phyloP scores from a whole-genome alignment of 208 protist genomes.

The Tritrichomonas musculus region DNA sequence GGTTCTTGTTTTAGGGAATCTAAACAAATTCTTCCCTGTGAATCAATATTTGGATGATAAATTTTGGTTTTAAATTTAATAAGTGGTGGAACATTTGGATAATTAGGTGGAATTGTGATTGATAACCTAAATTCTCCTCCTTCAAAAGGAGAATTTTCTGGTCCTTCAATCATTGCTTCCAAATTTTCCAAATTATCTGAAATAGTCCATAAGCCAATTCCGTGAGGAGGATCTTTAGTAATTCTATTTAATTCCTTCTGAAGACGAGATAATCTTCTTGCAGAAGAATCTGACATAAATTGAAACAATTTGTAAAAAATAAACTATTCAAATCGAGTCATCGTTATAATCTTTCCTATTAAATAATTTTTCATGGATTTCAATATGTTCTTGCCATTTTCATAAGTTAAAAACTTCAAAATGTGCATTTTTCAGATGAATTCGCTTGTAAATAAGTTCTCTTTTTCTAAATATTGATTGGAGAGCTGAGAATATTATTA shows the following conservation, averaged over 20 bases:
- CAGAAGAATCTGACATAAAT: too few relatives aligned
- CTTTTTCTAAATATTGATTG: too few relatives aligned
- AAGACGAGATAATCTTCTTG: background rate
- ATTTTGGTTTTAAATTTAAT: conserved; percentile 33
- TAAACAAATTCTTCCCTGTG: conserved; percentile 12
- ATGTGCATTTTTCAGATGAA: too few relatives aligned
- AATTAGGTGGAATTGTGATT: conserved; percentile 54
- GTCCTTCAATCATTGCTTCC: conserved; percentile 44
- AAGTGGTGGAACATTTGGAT: conserved; percentile 63
- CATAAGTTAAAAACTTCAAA: too few relatives aligned
- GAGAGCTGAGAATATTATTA: too few relatives aligned
- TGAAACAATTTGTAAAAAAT: too few relatives aligned
- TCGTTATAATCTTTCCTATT: too few relatives aligned
- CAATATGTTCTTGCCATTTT: too few relatives aligned
- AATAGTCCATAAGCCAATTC: background rate
- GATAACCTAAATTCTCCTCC: conserved; percentile 54
- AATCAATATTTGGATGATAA: conserved; percentile 33
- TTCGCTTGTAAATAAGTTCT: too few relatives aligned
- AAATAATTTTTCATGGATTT: too few relatives aligned
- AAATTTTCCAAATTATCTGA: background rate
- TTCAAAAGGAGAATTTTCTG: conserved; percentile 52
- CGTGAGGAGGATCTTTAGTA: background rate
- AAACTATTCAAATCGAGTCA: too few relatives aligned
- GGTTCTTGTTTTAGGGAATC: conserved; percentile 5
- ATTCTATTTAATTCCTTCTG: conserved; percentile 15